Conservation (phyloP, 83 land plant genomes). For the Picea abies region DNA sequence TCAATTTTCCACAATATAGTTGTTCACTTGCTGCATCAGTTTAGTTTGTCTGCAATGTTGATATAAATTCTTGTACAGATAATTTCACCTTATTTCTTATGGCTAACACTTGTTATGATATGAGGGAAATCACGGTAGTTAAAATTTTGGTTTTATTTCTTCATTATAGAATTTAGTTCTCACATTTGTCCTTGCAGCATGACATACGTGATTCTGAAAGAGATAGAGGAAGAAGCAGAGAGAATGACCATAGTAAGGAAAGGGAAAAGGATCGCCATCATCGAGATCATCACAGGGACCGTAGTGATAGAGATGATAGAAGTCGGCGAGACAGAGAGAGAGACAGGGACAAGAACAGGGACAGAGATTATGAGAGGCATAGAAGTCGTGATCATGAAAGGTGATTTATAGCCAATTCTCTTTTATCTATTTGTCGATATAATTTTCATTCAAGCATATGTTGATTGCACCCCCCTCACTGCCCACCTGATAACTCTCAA, state of each 20-base stretch:
- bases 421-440: background rate
- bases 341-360: slow-evolving; percentile 20
- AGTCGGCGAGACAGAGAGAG: slow-evolving; percentile 10
- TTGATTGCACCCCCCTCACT: background rate
- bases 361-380: slow-evolving; percentile 22
- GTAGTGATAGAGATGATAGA: slow-evolving; percentile 22
- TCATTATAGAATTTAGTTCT: background rate
- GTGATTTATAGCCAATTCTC: background rate
- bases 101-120: background rate
- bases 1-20: background rate
- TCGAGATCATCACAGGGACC: slow-evolving; percentile 26
- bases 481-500: background rate
- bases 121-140: background rate
- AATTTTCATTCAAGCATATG: background rate
- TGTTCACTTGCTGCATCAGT: background rate
- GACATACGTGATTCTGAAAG: slow-evolving; percentile 10
- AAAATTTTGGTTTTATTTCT: background rate
- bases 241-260: slow-evolving; percentile 18
- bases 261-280: slow-evolving; percentile 21
- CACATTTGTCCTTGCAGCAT: background rate
- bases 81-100: background rate
- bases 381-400: slow-evolving; percentile 17
- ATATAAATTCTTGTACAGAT: background rate
- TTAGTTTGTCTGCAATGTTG: background rate
- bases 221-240: slow-evolving; percentile 25